A percentile compares a stretch with the other conserved stretches of the same genome.
Conservation (phyloP, 768 basidiomycete genomes). For the Chalciporus chontae region DNA sequence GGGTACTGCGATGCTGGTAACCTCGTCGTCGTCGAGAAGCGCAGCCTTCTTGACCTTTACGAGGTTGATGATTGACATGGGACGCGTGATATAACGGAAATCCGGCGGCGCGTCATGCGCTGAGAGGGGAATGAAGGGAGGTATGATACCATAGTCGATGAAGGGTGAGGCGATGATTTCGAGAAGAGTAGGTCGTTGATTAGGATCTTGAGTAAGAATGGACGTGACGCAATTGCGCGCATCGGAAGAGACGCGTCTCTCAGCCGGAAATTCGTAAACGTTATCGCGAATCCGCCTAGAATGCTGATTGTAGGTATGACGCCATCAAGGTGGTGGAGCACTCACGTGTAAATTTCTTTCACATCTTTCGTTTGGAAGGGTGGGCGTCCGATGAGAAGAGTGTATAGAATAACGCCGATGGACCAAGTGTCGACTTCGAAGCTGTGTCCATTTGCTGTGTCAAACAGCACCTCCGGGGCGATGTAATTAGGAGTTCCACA, state of each 20-base stretch:
- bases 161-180: constrained; percentile 84
- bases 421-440: constrained; percentile 99
- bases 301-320: neutral
- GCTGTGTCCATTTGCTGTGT: constrained; percentile 93
- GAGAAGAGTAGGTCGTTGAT: constrained; percentile 75
- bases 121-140: constrained; percentile 72
- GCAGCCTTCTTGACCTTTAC: constrained; percentile 58
- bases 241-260: constrained; percentile 65
- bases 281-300: constrained; percentile 87
- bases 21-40: constrained; percentile 61
- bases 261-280: constrained; percentile 86
- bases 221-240: constrained; percentile 74
- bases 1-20: constrained; percentile 41
- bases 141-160: constrained; percentile 80
- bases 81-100: constrained; percentile 62
- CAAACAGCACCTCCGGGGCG: constrained; percentile 95
- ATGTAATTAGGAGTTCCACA: constrained; percentile 99
- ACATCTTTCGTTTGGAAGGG: constrained; percentile 99
- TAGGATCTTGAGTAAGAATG: constrained; percentile 85
- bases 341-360: constrained; percentile 91
- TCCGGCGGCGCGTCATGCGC: constrained; percentile 76
- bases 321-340: neutral
- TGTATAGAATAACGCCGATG: constrained; percentile 95
- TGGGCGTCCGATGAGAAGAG: constrained; percentile 89
- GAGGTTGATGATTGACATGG: constrained; percentile 67